Evolutionary conservation across 2,329 filamentous ascomycete genomes (phyloP), one percentile per base, ranked within the genome.

Genomic region (Zasmidium angulare): DNA sequence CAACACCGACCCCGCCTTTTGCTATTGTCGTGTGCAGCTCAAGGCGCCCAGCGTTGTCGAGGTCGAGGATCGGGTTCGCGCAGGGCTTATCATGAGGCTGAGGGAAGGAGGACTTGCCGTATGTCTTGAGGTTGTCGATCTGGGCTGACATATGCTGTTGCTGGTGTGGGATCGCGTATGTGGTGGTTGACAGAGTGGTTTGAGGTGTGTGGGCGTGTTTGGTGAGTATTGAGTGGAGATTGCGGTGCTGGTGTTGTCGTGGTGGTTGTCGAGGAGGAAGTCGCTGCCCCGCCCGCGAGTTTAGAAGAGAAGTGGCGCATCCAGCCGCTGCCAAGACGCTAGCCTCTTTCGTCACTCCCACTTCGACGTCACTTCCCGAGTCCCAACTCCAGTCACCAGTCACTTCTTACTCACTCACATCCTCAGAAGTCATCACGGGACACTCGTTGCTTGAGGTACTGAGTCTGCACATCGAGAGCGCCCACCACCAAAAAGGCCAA

Each of bases 61-160:
- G 46, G 56, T 22, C 10, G 31, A 46, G 46, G 24, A 29, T n/a
- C 26, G 2, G 24, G n/a, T n/a, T 36, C 43, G 49, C 46, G 60
- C 46, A 31, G 50, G 56, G 62, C 60, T 63, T 63, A 63, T 66
- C 64, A 50, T 47, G 62, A 59, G 60, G 60, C 60, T 59, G 58
- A 55, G 58, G 26, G 46, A 46, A 55, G 50, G 52, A 54, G 48
- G 22, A 61, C 63, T 61, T 59, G 65, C 65, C 65, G 55, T 65
- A 65, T 58, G 65, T 63, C 61, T 67, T 65, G 59, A 67, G 65
- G 62, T 67, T 67, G 54, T 67, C 63, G 62, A 67, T 66, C 53
- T 60, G 58, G 48, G 47, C 58, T 56, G 63, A 63, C 65, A 65
- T 65, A 64, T 56, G 63, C 56, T 58, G 59, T 61, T 60, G 59